Evolutionary conservation across 495 filamentous ascomycete genomes (phyloP), one percentile per base, ranked within the genome.

Genomic region (Aspergillus funiculosus): DNA sequence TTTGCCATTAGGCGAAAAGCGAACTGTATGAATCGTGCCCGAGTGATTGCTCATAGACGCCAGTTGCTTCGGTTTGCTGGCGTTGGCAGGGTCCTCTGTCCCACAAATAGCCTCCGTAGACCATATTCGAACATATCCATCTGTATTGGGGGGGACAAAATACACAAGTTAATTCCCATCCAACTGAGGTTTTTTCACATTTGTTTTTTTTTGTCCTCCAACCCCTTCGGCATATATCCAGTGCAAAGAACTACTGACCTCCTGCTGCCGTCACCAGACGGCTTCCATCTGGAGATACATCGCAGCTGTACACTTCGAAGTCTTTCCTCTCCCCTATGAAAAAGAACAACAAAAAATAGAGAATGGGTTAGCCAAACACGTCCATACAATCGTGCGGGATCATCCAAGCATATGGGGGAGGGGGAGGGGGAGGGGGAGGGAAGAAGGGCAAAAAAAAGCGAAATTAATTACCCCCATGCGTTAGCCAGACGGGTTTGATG

Each of bases 21-120:
- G 85, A 38, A 97, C 92, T 0, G 89, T 87, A 61, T 96, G 89
- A 48, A 99, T 95, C 10, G 92, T 96, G 28, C 92, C 92, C 4
- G 94, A 89, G 64, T 99, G 92, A 54, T 96, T 88, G 79, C 89
- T 95, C 81, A 99, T 87, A 49, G 90, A 91, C 54, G 91, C 94
- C 40, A 99, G 77, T 67, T 99, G 92, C 57, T 87, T 88, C 17
- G 92, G 94, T 57, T 90, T 86, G 41, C 67, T 74, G 59, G 77
- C 78, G 48, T 77, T 79, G 39, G 71, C 63, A 11, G 79, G 68
- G 41, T 94, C 76, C 38, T 76, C 73, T 39, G 87, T 81, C 48
- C 86, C 85, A 66, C 84, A 82, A 57, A 97, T 89, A 32, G 92
- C 87, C 51, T 95, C 88, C 21, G 85, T 95, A 30, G 92, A 96